These are phyloP conservation scores for Candolleomyces aberdarensis DNA, from an alignment of 768 basidiomycete species.

Conservation along the genomic window DNA sequence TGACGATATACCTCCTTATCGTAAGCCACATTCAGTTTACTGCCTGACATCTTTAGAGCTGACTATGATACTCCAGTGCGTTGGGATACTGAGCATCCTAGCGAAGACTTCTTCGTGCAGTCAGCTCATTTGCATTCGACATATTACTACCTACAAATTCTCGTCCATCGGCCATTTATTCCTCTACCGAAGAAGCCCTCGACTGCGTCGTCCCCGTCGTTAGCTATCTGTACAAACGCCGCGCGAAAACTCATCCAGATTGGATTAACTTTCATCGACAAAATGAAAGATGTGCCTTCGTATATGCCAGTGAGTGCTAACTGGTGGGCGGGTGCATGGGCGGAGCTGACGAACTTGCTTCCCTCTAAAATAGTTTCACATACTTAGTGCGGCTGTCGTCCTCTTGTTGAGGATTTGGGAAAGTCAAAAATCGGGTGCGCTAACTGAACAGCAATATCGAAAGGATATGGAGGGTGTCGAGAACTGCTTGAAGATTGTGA, in stretches of 20 bases:
- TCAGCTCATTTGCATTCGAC: slow-evolving; percentile 43
- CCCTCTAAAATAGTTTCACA: slow-evolving; percentile 25
- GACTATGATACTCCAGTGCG: slow-evolving; percentile 20
- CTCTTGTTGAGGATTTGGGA: slow-evolving; percentile 68
- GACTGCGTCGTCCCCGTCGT: slow-evolving; percentile 53
- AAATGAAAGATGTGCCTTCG: slow-evolving; percentile 25
- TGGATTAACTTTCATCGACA: slow-evolving; percentile 51
- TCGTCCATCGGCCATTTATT: slow-evolving; percentile 73
- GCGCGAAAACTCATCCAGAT: slow-evolving; percentile 79
- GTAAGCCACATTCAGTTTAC: slow-evolving; percentile 27
- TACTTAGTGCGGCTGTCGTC: slow-evolving; percentile 51
- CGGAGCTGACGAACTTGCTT: too few species aligned
- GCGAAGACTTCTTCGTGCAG: slow-evolving; percentile 42
- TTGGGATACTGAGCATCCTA: slow-evolving; percentile 32
- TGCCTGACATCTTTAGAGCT: background rate
- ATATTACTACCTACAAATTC: slow-evolving; percentile 52
- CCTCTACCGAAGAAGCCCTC: slow-evolving; percentile 50
- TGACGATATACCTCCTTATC: slow-evolving; percentile 51
- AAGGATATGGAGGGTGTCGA: slow-evolving; percentile 62
- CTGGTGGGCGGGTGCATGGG: background rate
- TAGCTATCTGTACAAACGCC: slow-evolving; percentile 76
- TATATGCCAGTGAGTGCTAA: slow-evolving; percentile 24
- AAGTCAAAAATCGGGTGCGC: slow-evolving; percentile 45
- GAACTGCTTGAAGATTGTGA: slow-evolving; percentile 56
- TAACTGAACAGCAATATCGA: slow-evolving; percentile 39